A percentile compares a stretch with the other conserved stretches of the same genome.
These are phyloP conservation scores for Adansonia gregorii DNA, from an alignment of 441 rosid species.

Conservation along the genomic window DNA sequence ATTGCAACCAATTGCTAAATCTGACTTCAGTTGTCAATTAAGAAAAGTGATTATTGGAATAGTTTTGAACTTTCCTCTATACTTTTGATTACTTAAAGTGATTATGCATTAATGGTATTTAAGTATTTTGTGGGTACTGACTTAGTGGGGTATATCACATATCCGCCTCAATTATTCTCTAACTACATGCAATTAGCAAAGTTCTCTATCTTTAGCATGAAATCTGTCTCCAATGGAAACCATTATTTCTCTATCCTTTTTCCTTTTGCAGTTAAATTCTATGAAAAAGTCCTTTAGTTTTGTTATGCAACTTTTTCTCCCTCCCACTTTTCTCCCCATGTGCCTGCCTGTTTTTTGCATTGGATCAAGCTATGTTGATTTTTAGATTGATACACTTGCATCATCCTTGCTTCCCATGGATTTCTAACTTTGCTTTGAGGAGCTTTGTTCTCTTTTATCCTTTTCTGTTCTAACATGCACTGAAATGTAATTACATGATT, in stretches of 20 bases:
- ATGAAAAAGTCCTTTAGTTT: neutral
- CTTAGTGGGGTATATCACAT: neutral
- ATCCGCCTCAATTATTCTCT: neutral
- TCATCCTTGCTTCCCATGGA: slow-evolving; percentile 1
- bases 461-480: slow-evolving; percentile 17
- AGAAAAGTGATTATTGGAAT: slow-evolving; percentile 7
- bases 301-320: neutral
- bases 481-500: slow-evolving; percentile 35
- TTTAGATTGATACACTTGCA: neutral
- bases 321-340: neutral
- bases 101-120: neutral
- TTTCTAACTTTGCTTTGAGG: slow-evolving; percentile 8
- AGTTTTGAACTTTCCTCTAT: neutral
- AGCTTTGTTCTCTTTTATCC: neutral
- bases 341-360: neutral
- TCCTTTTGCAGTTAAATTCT: slow-evolving; percentile 12
- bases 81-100: slow-evolving; percentile 13
- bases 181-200: slow-evolving; percentile 12
- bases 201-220: slow-evolving; percentile 3
- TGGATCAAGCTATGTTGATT: neutral
- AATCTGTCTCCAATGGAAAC: neutral
- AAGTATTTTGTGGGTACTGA: neutral
- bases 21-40: neutral
- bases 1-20: neutral
- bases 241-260: neutral